phyloP scores from a whole-genome alignment of 2,329 filamentous ascomycete species.

The Didymosphaeria variabile region DNA sequence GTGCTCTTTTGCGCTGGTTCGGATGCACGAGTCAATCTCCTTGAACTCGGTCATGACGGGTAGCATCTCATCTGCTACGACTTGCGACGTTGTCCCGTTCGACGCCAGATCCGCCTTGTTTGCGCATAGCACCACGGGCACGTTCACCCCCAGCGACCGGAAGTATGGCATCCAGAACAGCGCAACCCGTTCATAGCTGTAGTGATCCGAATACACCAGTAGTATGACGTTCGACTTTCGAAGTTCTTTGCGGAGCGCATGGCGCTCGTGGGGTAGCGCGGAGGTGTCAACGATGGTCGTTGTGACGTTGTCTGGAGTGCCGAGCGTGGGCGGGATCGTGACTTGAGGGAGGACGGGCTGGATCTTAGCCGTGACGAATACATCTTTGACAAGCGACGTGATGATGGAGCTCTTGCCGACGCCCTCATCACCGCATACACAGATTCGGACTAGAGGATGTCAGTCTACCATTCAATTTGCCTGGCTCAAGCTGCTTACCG shows the following conservation, averaged over 20 bases:
- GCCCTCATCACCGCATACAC: conserved; percentile 94
- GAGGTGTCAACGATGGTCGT: conserved; percentile 98
- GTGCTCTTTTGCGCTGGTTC: conserved; percentile 90
- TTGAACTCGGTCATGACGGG: conserved; percentile 99
- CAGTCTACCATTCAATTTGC: neutral
- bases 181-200: conserved; percentile 97
- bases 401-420: conserved; percentile 68
- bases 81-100: conserved; percentile 79
- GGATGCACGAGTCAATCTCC: conserved; percentile 97
- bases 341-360: conserved; percentile 94
- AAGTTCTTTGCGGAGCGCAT: conserved; percentile 89
- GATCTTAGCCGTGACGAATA: conserved; percentile 95
- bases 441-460: conserved; percentile 77
- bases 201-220: conserved; percentile 96
- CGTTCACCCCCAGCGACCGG: conserved; percentile 95
- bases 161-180: conserved; percentile 99
- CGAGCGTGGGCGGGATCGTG: conserved; percentile 90
- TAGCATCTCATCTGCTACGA: conserved; percentile 96
- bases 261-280: conserved; percentile 90
- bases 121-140: conserved; percentile 94
- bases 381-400: conserved; percentile 94
- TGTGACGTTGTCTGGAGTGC: conserved; percentile 94
- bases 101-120: conserved; percentile 93
- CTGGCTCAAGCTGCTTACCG: neutral
- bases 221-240: conserved; percentile 97